These are phyloP conservation scores for Cichorium intybus DNA, from an alignment of 140 eudicot genomes.

Conservation along the genomic window DNA sequence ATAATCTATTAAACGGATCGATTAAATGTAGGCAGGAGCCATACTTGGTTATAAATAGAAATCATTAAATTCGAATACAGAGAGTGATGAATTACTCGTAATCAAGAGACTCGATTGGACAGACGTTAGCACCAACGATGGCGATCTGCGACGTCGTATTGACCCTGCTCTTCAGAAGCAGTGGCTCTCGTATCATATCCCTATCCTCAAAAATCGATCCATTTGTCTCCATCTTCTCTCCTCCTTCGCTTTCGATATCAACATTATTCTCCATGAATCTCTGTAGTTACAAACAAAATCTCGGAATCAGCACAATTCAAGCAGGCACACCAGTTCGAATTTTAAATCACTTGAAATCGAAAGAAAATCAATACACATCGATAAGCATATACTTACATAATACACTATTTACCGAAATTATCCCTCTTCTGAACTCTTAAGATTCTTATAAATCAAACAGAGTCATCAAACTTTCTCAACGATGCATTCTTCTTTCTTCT, in stretches of 20 bases:
- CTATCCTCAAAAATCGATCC: slow-evolving; percentile 37
- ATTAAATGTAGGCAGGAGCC: background rate
- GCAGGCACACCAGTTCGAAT: background rate
- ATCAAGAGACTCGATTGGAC: slow-evolving; percentile 81
- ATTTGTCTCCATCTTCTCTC: slow-evolving; percentile 35
- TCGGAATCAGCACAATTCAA: background rate
- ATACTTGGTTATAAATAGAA: background rate
- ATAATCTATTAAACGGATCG: slow-evolving; percentile 8
- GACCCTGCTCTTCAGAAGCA: slow-evolving; percentile 48
- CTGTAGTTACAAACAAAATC: background rate
- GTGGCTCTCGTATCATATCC: slow-evolving; percentile 49
- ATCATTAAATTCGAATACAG: background rate
- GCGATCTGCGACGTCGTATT: slow-evolving; percentile 83
- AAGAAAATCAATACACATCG: background rate
- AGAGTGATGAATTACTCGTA: slow-evolving; percentile 53
- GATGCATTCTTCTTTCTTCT: background rate
- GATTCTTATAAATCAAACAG: background rate
- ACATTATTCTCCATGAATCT: slow-evolving; percentile 23
- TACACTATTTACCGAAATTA: background rate
- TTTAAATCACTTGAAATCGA: background rate
- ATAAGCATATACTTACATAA: slow-evolving; percentile 11
- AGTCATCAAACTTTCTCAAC: background rate
- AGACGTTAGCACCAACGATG: slow-evolving; percentile 77
- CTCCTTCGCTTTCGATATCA: slow-evolving; percentile 38
- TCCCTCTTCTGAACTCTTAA: background rate